Percentiles rank a stretch among this genome's conserved stretches.
Conservation (phyloP, 2,329 filamentous ascomycete species). For the Talaromyces amestolkiae region DNA sequence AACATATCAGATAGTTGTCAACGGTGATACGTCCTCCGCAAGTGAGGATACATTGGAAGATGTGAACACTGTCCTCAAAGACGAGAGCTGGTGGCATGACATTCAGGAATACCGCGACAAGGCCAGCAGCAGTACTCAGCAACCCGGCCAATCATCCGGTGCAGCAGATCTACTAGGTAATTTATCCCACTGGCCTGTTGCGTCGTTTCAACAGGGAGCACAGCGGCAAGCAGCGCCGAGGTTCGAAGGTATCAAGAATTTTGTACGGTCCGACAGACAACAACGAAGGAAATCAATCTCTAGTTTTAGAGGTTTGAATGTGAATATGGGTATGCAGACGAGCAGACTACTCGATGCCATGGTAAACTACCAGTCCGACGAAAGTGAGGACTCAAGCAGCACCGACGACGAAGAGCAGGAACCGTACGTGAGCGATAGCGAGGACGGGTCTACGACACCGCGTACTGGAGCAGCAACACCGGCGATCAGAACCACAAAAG, state of each 20-base stretch:
- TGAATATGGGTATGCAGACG: constrained; percentile 72
- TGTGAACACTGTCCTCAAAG: constrained; percentile 65
- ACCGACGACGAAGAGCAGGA: constrained; percentile 42
- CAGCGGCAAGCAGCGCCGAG: constrained; percentile 40
- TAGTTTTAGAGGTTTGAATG: constrained; percentile 53
- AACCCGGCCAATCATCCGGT: constrained; percentile 22
- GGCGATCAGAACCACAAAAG: background rate
- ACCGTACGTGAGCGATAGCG: constrained; percentile 39
- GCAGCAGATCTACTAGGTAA: constrained; percentile 36
- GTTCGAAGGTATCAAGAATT: constrained; percentile 59
- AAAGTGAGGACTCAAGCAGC: constrained; percentile 45
- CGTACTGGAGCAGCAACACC: constrained; percentile 11
- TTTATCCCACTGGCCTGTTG: constrained; percentile 52
- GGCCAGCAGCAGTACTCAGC: constrained; percentile 21
- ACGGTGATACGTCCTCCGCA: constrained; percentile 57
- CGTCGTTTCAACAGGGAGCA: constrained; percentile 52
- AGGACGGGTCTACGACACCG: constrained; percentile 19
- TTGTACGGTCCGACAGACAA: constrained; percentile 59
- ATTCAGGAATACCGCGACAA: constrained; percentile 53
- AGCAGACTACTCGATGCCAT: constrained; percentile 66
- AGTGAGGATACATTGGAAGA: constrained; percentile 57
- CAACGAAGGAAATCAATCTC: constrained; percentile 47
- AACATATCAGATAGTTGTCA: constrained; percentile 75
- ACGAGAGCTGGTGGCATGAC: constrained; percentile 81
- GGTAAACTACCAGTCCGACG: constrained; percentile 50